A percentile compares a stretch with the other conserved stretches of the same genome.
phyloP scores from a whole-genome alignment of 306 rosid genomes.

The Arachis hypogaea region DNA sequence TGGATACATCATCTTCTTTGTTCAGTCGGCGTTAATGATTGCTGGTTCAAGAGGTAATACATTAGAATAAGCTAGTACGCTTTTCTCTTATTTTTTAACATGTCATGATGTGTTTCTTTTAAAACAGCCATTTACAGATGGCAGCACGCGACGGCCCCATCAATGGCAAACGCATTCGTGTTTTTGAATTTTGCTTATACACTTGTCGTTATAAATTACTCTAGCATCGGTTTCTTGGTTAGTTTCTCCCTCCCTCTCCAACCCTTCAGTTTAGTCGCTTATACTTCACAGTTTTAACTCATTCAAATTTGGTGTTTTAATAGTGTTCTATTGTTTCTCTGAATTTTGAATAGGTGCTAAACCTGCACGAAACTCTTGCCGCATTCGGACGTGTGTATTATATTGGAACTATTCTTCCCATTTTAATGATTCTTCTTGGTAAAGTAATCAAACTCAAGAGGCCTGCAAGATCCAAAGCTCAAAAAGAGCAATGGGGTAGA shows the following conservation, averaged over 20 bases:
- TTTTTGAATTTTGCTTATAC: slow-evolving; percentile 78
- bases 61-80: neutral
- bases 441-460: slow-evolving; percentile 70
- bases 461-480: slow-evolving; percentile 65
- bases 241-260: slow-evolving; percentile 50
- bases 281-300: no score
- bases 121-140: slow-evolving; percentile 89
- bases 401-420: slow-evolving; percentile 78
- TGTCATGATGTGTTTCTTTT: slow-evolving; percentile 37
- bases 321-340: no score
- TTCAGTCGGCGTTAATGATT: slow-evolving; percentile 95
- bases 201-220: slow-evolving; percentile 86
- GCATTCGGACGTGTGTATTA: slow-evolving; percentile 84
- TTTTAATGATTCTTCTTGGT: slow-evolving; percentile 64
- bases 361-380: slow-evolving; percentile 82
- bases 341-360: slow-evolving; percentile 64
- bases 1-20: slow-evolving; percentile 94
- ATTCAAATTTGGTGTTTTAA: no score
- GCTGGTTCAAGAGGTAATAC: slow-evolving; percentile 90
- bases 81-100: slow-evolving; percentile 35
- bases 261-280: neutral
- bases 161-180: slow-evolving; percentile 58
- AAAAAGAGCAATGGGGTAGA: slow-evolving; percentile 68
- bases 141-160: slow-evolving; percentile 80
- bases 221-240: slow-evolving; percentile 91